phyloP scores from a whole-genome alignment of 345 rosid genomes.

The Arabidopsis suecica region DNA sequence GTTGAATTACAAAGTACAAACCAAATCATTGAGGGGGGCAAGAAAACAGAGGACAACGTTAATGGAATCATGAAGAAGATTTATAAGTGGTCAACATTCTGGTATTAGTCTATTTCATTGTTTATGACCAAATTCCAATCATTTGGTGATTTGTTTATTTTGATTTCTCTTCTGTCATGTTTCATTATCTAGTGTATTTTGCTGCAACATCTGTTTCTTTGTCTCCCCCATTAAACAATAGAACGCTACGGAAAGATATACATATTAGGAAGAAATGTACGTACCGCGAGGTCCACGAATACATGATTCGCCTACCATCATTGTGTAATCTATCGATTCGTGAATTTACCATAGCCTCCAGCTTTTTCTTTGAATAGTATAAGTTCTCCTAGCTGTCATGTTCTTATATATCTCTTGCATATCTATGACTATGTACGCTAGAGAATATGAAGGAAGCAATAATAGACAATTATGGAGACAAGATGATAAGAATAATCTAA shows the following conservation, averaged over 20 bases:
- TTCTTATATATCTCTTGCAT: conserved; percentile 3
- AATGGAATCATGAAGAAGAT: conserved; percentile 30
- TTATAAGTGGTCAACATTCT: conserved; percentile 33
- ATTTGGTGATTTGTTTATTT: conserved; percentile 34
- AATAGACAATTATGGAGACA: conserved; percentile 32
- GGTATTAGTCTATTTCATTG: conserved; percentile 3
- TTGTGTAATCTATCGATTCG: conserved; percentile 43
- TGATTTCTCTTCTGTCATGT: conserved; percentile 39
- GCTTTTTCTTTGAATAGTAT: conserved; percentile 5
- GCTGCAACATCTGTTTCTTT: conserved; percentile 21
- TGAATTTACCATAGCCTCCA: conserved; percentile 12
- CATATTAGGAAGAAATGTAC: conserved; percentile 27
- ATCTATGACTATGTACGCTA: conserved; percentile 18
- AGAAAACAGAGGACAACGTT: conserved; percentile 37
- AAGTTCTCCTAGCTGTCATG: conserved; percentile 40
- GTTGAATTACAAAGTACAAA: conserved; percentile 13
- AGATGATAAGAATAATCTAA: conserved; percentile 1
- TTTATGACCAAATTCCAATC: conserved; percentile 2
- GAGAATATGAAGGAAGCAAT: conserved; percentile 22
- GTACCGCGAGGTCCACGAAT: conserved; percentile 39
- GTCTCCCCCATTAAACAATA: conserved; percentile 22
- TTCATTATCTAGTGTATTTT: conserved; percentile 14
- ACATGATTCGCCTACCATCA: conserved; percentile 20
- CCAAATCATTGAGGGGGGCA: conserved; percentile 32
- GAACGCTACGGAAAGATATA: conserved; percentile 9